phyloP scores from a whole-genome alignment of 495 filamentous ascomycete species.

The Talaromyces stipitatus region DNA sequence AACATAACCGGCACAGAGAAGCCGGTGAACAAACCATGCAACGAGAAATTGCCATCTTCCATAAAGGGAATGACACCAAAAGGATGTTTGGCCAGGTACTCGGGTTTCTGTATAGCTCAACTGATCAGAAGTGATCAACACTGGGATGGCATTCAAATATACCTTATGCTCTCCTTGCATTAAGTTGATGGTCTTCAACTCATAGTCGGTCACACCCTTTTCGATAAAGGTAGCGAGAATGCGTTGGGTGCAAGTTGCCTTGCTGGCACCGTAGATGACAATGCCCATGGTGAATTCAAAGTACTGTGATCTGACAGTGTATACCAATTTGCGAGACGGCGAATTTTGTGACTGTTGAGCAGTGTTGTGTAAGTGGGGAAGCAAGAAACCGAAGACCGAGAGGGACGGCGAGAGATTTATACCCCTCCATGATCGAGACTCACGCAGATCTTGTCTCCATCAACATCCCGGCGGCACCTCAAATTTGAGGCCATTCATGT shows the following conservation, averaged over 20 bases:
- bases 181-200: background rate
- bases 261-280: background rate
- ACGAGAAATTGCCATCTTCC: background rate
- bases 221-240: background rate
- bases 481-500: too few relatives aligned
- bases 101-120: background rate
- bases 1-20: background rate
- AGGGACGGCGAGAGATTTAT: background rate
- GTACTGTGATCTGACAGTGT: background rate
- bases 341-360: background rate
- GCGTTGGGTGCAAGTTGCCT: background rate
- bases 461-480: too few relatives aligned
- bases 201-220: background rate
- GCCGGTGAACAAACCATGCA: background rate
- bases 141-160: background rate
- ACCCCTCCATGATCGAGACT: background rate
- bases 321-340: background rate
- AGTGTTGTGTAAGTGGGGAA: background rate
- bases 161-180: background rate
- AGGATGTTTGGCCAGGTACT: background rate
- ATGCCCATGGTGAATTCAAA: background rate
- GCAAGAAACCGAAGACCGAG: background rate
- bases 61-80: background rate
- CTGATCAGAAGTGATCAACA: background rate
- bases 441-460: too few relatives aligned